phyloP scores from a whole-genome alignment of 371 early-diverging fungal genomes.

The Coemansia sp. region DNA sequence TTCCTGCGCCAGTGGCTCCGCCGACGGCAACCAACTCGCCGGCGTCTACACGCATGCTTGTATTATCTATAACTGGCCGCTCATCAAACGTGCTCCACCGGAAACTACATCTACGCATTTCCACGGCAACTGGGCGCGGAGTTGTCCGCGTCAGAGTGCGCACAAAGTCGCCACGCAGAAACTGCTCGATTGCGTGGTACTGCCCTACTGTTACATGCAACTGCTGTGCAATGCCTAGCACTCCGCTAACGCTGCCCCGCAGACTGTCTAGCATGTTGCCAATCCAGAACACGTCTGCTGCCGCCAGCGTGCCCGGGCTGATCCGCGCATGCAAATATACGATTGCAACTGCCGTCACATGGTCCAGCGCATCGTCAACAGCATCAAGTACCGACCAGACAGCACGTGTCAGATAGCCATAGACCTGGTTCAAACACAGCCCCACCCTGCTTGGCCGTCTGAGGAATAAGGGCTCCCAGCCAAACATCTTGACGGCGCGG shows the following conservation, averaged over 20 bases:
- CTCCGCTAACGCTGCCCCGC: constrained; percentile 3
- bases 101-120: constrained; percentile 12
- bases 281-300: constrained; percentile 25
- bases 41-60: neutral
- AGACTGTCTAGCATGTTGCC: constrained; percentile 9
- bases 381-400: constrained; percentile 44
- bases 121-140: neutral
- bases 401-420: constrained; percentile 9
- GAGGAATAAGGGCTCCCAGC: constrained; percentile 67
- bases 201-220: constrained; percentile 8
- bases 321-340: constrained; percentile 13
- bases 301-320: neutral
- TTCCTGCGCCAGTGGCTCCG: constrained; percentile 45
- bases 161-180: constrained; percentile 26
- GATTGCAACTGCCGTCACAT: constrained; percentile 27
- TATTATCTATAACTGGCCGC: constrained; percentile 4
- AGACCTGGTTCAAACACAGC: constrained; percentile 33
- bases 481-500: constrained; percentile 72
- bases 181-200: constrained; percentile 11
- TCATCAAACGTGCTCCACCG: constrained; percentile 4
- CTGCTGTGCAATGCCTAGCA: neutral
- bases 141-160: constrained; percentile 8
- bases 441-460: neutral
- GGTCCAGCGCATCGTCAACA: constrained; percentile 42
- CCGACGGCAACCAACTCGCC: constrained; percentile 31